Evolutionary conservation across 202 grass and related monocot genomes (phyloP), one percentile per base, ranked within the genome.

Genomic region (Hordeum pubiflorum): DNA sequence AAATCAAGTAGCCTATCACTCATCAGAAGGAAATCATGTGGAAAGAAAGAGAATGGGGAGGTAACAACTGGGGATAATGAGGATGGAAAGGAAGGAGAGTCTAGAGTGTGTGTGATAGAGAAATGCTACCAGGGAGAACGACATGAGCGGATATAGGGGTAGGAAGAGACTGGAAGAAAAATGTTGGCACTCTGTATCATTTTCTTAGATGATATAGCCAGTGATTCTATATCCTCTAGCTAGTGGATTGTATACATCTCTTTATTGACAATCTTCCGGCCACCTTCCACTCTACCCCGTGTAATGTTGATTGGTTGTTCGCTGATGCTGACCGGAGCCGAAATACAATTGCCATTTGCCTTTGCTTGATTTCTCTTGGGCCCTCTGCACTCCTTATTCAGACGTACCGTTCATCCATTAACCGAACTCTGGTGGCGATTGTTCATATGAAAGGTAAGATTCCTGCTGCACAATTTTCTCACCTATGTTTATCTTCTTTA

Each of bases 311-410:
- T 83, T 54, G 40, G 33, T 21, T 70, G 52, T 86, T 65, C 37
- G 77, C 33, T 75, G 75, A 40, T 86, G 70, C 34, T 82, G 65
- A 82, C 66, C 68, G 39, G 43, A 86, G 40, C 31, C 46, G 7
- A 80, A 67, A 67, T 80, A 72, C 76, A 76, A 76, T 71, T 79
- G 68, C n/a, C 33, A 63, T 83, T 80, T 84, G 26, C 58, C 55
- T 80, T 80, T 37, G 23, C 18, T 70, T 80, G 44, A n/a, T 85
- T 79, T 31, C 21, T 56, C 23, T 48, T 63, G 34, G 43, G 67
- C 22, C 76, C 67, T 73, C 38, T 22, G 10, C 24, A 70, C 75
- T 64, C 75, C 75, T 46, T 18, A 46, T 75, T 83, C 43, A 46
- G 75, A 58, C 21, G 41, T 75, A 63, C 63, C 64, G 20, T 82